Conservation (phyloP, 192 early-diverging fungal species). For the Gaertneriomyces semiglobifer region DNA sequence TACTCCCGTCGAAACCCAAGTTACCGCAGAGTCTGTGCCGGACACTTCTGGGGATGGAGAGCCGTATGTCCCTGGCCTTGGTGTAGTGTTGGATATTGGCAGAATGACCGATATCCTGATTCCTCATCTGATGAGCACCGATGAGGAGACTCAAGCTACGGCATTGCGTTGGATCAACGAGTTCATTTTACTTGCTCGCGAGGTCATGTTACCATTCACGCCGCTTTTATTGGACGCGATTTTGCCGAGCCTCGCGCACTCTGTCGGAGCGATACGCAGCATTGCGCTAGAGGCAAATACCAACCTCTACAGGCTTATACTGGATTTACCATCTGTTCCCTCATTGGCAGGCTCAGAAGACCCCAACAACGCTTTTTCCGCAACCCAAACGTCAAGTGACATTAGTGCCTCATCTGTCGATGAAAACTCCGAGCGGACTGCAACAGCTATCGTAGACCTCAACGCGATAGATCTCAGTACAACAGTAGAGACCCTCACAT, state of each 20-base stretch:
- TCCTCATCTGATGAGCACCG: constrained; percentile 70
- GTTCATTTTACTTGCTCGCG: constrained; percentile 78
- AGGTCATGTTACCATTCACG: constrained; percentile 78
- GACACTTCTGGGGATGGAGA: constrained; percentile 4
- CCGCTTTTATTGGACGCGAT: constrained; percentile 79
- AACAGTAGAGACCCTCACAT: constrained; percentile 74
- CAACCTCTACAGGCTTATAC: constrained; percentile 72
- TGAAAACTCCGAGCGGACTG: neutral
- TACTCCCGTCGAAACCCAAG: too few species aligned
- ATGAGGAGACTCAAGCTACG: constrained; percentile 88
- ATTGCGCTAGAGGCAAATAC: constrained; percentile 82
- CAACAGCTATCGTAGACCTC: neutral
- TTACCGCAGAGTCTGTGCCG: neutral
- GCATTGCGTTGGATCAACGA: constrained; percentile 90
- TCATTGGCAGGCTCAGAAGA: neutral
- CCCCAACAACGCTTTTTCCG: neutral
- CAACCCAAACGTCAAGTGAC: neutral
- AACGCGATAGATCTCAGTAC: constrained; percentile 75
- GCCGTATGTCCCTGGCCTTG: constrained; percentile 71
- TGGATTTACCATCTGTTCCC: constrained; percentile 40
- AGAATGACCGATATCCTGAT: constrained; percentile 79
- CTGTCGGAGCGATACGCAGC: constrained; percentile 54
- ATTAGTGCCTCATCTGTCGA: neutral
- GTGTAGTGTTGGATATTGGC: constrained; percentile 78
- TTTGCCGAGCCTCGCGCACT: constrained; percentile 82